These are phyloP conservation scores for Flueggea neowawraea DNA, from an alignment of 441 rosid genomes.

Conservation along the genomic window DNA sequence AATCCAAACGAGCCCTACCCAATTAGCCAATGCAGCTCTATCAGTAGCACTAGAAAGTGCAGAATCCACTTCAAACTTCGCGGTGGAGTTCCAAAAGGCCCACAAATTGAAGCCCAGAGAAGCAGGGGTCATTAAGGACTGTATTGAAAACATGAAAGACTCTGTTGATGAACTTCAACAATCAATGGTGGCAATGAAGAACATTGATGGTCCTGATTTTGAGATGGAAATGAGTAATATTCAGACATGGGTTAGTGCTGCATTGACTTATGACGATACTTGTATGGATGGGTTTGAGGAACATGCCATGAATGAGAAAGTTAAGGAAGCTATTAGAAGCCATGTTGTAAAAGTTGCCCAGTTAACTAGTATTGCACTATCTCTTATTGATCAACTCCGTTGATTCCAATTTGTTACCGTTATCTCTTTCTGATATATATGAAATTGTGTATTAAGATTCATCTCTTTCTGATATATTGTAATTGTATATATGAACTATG, in stretches of 20 bases:
- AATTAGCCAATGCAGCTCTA: conserved; percentile 26
- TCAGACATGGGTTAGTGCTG: conserved; percentile 46
- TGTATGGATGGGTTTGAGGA: conserved; percentile 37
- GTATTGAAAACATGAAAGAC: conserved; percentile 26
- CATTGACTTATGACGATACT: conserved; percentile 39
- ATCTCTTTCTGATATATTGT: too few species aligned
- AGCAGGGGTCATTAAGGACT: conserved; percentile 27
- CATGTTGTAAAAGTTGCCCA: conserved; percentile 21
- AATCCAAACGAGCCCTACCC: conserved; percentile 15
- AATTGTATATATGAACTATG: too few species aligned
- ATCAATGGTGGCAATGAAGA: conserved; percentile 26
- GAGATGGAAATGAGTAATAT: conserved; percentile 23
- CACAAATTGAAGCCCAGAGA: conserved; percentile 17
- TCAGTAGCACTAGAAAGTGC: conserved; percentile 22
- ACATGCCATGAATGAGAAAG: conserved; percentile 16
- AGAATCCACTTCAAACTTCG: conserved; percentile 7
- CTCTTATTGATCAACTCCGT: conserved; percentile 12
- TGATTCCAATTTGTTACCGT: neutral
- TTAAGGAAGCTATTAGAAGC: conserved; percentile 20
- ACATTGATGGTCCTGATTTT: conserved; percentile 30
- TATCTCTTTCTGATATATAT: too few species aligned
- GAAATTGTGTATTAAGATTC: too few species aligned
- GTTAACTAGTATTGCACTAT: conserved; percentile 42
- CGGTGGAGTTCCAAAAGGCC: conserved; percentile 3
- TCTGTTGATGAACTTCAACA: conserved; percentile 19